Conservation (phyloP, 2,329 filamentous ascomycete genomes). For the Aureobasidium sp. region DNA sequence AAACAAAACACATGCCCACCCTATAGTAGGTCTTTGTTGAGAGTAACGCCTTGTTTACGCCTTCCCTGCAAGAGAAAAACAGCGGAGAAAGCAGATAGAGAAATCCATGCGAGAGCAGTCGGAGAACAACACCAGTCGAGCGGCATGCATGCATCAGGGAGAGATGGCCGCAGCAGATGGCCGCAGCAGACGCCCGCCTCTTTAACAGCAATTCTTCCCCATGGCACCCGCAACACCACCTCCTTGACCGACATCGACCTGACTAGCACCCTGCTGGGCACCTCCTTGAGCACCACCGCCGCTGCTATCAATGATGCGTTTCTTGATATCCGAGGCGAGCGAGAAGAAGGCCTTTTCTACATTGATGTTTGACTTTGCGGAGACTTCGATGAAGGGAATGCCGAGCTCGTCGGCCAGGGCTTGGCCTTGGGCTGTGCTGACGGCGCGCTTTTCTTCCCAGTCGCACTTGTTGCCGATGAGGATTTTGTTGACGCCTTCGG, state of each 20-base stretch:
- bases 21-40: too few relatives aligned
- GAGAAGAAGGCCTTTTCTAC: constrained; percentile 98
- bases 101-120: too few relatives aligned
- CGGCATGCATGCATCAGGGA: too few relatives aligned
- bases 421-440: constrained; percentile 89
- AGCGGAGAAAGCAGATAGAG: too few relatives aligned
- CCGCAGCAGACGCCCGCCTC: neutral
- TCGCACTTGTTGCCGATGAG: constrained; percentile 99
- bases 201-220: constrained; percentile 60
- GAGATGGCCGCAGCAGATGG: too few relatives aligned
- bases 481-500: constrained; percentile 99
- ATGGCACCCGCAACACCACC: constrained; percentile 25
- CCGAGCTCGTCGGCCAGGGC: constrained; percentile 90
- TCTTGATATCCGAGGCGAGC: constrained; percentile 95
- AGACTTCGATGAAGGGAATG: constrained; percentile 97
- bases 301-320: constrained; percentile 82
- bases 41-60: too few relatives aligned
- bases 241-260: constrained; percentile 27
- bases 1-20: too few relatives aligned
- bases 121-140: too few relatives aligned
- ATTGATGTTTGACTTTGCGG: constrained; percentile 98
- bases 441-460: constrained; percentile 97
- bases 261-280: constrained; percentile 1
- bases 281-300: constrained; percentile 1
- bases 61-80: too few relatives aligned